Percentiles rank a stretch among this genome's conserved stretches.
Evolutionary conservation across 805 yeast genomes (phyloP).

Genomic region (Zygosaccharomyces kombuchaensis): DNA sequence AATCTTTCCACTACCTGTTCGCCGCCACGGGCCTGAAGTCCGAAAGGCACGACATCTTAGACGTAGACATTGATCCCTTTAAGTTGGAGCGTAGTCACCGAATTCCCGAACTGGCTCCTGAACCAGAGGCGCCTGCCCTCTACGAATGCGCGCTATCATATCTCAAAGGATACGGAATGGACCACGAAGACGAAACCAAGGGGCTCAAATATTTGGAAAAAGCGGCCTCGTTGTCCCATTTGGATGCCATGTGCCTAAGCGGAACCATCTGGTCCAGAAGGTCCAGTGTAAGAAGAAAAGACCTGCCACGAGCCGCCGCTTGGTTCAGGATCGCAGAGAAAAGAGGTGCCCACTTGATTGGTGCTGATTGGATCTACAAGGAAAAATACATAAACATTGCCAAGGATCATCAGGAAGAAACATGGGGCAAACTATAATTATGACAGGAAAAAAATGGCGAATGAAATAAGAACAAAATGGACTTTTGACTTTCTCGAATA

Average conservation of each 20-base stretch:
- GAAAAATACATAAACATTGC: conserved; percentile 48
- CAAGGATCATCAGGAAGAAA: not conserved
- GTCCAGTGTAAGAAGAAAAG: conserved; percentile 50
- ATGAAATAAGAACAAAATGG: not conserved
- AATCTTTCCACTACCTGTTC: conserved; percentile 57
- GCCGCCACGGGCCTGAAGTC: conserved; percentile 43
- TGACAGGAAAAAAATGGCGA: not conserved
- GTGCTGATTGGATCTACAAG: conserved; percentile 73
- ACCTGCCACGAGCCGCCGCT: conserved; percentile 57
- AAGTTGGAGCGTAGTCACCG: conserved; percentile 24
- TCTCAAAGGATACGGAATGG: conserved; percentile 52
- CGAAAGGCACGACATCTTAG: conserved; percentile 22
- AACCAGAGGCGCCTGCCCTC: conserved; percentile 46
- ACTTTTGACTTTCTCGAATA: not conserved
- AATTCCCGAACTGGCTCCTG: conserved; percentile 38
- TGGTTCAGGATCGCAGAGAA: conserved; percentile 65
- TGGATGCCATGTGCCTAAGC: conserved; percentile 63
- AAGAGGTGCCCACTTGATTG: conserved; percentile 56
- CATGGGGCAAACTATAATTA: not conserved
- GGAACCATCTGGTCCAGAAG: conserved; percentile 64
- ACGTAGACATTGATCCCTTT: conserved; percentile 35
- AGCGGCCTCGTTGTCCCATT: conserved; percentile 63
- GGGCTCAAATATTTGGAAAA: conserved; percentile 59
- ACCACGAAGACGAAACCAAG: conserved; percentile 43
- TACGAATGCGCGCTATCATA: conserved; percentile 60